Evolutionary conservation across 31 red algal genomes (phyloP).

Genomic region (Porphyra umbilicalis): DNA sequence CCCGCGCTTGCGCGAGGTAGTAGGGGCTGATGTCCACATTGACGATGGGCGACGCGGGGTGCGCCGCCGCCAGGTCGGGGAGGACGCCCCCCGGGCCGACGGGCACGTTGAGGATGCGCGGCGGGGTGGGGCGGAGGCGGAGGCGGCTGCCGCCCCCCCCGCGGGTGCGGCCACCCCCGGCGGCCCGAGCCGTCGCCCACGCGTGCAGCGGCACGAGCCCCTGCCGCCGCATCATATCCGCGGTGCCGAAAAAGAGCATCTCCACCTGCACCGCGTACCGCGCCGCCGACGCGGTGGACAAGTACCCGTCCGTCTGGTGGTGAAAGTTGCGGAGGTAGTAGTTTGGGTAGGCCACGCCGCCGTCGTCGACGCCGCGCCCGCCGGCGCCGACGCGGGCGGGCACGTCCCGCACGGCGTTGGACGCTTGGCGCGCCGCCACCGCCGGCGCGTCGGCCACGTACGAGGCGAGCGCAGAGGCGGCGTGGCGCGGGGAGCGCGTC

Average conservation of each 20-base stretch:
- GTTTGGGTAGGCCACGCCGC: conserved; percentile 8
- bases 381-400: no score
- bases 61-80: conserved; percentile 49
- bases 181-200: not conserved
- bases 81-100: conserved; percentile 41
- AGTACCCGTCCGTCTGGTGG: conserved; percentile 68
- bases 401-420: no score
- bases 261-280: conserved; percentile 62
- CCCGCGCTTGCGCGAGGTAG: conserved; percentile 47
- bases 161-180: no score
- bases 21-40: conserved; percentile 70
- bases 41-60: conserved; percentile 6
- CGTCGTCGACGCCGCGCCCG: no score
- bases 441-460: no score
- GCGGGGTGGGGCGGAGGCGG: no score
- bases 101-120: conserved; percentile 13
- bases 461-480: no score
- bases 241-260: conserved; percentile 42
- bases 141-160: no score
- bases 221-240: conserved; percentile 67
- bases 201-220: conserved; percentile 22
- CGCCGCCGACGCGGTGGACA: conserved; percentile 41
- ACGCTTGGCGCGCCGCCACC: no score
- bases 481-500: no score
- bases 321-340: conserved; percentile 76